A percentile compares a stretch with the other conserved stretches of the same genome.
Conservation (phyloP, 345 rosid species). For the Eucalyptus sp. region DNA sequence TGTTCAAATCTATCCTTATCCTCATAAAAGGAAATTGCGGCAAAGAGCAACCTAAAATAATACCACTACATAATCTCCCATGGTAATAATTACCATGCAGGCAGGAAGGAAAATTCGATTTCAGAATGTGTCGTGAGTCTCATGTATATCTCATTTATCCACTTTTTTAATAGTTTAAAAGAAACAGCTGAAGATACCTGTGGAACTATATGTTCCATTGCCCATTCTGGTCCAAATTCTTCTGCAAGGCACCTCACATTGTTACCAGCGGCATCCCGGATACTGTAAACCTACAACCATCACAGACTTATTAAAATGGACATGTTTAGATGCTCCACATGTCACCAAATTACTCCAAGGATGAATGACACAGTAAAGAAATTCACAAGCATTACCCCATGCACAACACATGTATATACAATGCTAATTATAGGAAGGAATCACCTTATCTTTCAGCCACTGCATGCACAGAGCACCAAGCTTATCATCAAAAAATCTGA, state of each 20-base stretch:
- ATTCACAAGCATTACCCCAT: not conserved
- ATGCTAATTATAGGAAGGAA: not conserved
- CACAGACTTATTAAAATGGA: not conserved
- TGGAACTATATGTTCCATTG: conserved; percentile 95
- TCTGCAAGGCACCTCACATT: conserved; percentile 93
- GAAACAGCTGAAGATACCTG: conserved; percentile 37
- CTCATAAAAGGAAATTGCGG: not conserved
- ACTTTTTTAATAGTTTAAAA: not conserved
- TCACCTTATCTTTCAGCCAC: conserved; percentile 93
- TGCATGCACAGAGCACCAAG: conserved; percentile 96
- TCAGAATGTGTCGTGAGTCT: not conserved
- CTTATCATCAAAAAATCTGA: conserved; percentile 84
- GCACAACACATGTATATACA: not conserved
- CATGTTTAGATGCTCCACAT: not conserved
- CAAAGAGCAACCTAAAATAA: not conserved
- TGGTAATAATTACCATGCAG: not conserved
- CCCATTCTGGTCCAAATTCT: conserved; percentile 98
- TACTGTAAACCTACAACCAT: conserved; percentile 61
- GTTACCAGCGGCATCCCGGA: conserved; percentile 94
- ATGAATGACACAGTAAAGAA: not conserved
- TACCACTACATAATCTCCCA: not conserved
- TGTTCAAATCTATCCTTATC: not conserved
- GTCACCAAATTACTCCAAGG: not conserved
- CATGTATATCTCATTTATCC: not conserved
- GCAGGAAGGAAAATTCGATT: not conserved